Percentiles rank a stretch among this genome's conserved stretches.
These are phyloP conservation scores for Epicoccum sorghinum DNA, from an alignment of 2,329 filamentous ascomycete species.

Conservation along the genomic window DNA sequence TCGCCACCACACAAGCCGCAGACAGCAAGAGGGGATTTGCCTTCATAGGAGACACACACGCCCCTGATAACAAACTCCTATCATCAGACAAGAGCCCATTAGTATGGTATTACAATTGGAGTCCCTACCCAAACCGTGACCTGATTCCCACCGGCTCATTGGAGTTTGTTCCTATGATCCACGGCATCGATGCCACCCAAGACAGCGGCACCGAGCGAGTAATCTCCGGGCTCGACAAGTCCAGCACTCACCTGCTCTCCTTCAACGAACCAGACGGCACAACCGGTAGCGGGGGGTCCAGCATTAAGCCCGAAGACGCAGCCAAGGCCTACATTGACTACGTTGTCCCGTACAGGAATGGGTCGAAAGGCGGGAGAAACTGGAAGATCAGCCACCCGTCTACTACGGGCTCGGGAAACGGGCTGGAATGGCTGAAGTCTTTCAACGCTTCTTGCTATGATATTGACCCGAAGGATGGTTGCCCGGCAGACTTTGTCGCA, in stretches of 20 bases:
- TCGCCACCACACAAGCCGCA: slow-evolving; percentile 23
- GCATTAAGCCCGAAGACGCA: slow-evolving; percentile 65
- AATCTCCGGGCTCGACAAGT: slow-evolving; percentile 63
- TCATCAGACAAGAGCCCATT: slow-evolving; percentile 67
- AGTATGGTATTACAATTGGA: slow-evolving; percentile 88
- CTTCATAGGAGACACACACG: slow-evolving; percentile 65
- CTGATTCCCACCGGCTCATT: slow-evolving; percentile 58
- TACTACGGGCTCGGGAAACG: slow-evolving; percentile 66
- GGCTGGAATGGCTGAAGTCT: slow-evolving; percentile 70
- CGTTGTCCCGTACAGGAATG: slow-evolving; percentile 69
- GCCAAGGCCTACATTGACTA: slow-evolving; percentile 74
- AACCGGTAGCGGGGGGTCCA: slow-evolving; percentile 64
- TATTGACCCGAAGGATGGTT: slow-evolving; percentile 49
- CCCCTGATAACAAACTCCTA: slow-evolving; percentile 66
- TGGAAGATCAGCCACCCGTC: slow-evolving; percentile 71
- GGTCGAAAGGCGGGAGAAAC: slow-evolving; percentile 57
- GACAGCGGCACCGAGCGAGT: slow-evolving; percentile 62
- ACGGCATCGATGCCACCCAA: slow-evolving; percentile 60
- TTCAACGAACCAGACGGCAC: slow-evolving; percentile 82
- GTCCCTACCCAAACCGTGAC: slow-evolving; percentile 59
- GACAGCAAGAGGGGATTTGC: slow-evolving; percentile 74
- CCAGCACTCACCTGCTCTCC: slow-evolving; percentile 69
- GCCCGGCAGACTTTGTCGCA: slow-evolving; percentile 58
- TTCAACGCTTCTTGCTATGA: slow-evolving; percentile 67
- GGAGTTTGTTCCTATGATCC: slow-evolving; percentile 82